phyloP scores from a whole-genome alignment of 306 rosid genomes.

The Fragaria iinumae region DNA sequence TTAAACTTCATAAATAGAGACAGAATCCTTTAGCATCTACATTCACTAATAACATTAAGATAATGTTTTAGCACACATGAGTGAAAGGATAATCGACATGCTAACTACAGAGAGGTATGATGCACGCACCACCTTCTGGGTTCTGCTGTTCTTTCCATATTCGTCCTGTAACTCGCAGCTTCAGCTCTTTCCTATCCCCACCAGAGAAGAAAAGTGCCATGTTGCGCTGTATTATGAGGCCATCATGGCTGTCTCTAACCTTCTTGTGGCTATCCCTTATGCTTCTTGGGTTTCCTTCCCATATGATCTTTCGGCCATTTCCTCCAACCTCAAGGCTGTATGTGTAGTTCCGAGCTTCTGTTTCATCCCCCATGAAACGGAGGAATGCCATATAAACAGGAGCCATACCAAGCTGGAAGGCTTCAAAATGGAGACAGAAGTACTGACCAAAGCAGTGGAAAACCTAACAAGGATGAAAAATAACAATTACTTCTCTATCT shows the following conservation, averaged over 20 bases:
- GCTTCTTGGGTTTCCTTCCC: constrained; percentile 72
- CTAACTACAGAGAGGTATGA: constrained; percentile 53
- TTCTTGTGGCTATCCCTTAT: constrained; percentile 71
- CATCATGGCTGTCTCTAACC: constrained; percentile 75
- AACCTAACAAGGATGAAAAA: constrained; percentile 41
- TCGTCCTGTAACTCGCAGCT: constrained; percentile 69
- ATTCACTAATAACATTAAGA: constrained; percentile 27
- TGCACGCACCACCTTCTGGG: constrained; percentile 56
- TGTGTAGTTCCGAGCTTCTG: constrained; percentile 60
- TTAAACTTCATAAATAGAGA: not conserved
- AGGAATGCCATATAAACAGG: constrained; percentile 81
- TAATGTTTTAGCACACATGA: constrained; percentile 21
- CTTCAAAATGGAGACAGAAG: constrained; percentile 82
- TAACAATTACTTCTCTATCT: constrained; percentile 18
- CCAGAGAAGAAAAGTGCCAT: constrained; percentile 83
- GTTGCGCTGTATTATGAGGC: constrained; percentile 68
- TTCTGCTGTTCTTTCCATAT: constrained; percentile 79
- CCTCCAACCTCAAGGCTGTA: constrained; percentile 83
- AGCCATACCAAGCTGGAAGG: constrained; percentile 76
- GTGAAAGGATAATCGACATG: constrained; percentile 15
- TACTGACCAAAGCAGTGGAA: constrained; percentile 77
- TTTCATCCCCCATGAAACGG: constrained; percentile 75
- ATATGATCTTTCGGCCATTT: constrained; percentile 60
- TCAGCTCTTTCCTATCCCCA: constrained; percentile 72
- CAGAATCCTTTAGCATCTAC: constrained; percentile 24